Percentiles rank a stretch among this genome's conserved stretches.
phyloP scores from a whole-genome alignment of 2,329 filamentous ascomycete species.

The Shiraia bambusicola region DNA sequence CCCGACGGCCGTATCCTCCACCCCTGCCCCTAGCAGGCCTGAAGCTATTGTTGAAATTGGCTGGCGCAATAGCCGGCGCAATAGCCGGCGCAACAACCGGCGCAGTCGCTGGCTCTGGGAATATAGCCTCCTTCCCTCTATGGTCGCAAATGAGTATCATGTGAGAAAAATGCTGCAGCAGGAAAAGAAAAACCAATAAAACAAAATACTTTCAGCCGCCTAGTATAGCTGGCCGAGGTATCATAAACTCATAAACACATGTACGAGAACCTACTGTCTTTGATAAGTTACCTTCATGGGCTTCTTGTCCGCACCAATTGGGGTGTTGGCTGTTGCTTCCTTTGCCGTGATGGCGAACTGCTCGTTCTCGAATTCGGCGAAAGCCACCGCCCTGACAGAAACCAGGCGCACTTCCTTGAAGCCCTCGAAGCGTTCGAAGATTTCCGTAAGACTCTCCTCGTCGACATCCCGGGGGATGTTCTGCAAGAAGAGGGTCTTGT shows the following conservation, averaged over 20 bases:
- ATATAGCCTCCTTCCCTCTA: not conserved
- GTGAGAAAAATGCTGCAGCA: not conserved
- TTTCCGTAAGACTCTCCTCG: slow-evolving; percentile 72
- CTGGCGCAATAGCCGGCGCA: not conserved
- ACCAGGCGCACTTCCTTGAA: slow-evolving; percentile 92
- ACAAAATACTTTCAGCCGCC: not conserved
- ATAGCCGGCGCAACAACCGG: no score
- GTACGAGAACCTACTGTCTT: slow-evolving; percentile 62
- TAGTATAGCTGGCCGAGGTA: slow-evolving; percentile 14
- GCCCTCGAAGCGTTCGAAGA: slow-evolving; percentile 89
- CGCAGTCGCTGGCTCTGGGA: no score
- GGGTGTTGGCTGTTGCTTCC: slow-evolving; percentile 86
- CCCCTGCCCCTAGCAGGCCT: not conserved
- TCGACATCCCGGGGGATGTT: slow-evolving; percentile 87
- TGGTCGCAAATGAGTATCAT: no score
- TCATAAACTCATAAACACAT: slow-evolving; percentile 28
- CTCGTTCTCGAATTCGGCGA: slow-evolving; percentile 94
- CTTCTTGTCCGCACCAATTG: slow-evolving; percentile 71
- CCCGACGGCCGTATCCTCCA: no score
- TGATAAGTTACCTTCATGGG: slow-evolving; percentile 96
- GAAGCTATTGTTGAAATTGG: no score
- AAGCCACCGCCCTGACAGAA: slow-evolving; percentile 86
- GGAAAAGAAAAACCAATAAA: slow-evolving; percentile 3
- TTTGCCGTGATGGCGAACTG: slow-evolving; percentile 88
- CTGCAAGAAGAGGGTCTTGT: slow-evolving; percentile 94